Evolutionary conservation across 1,284 basidiomycete genomes (phyloP).

Genomic region (Erythrobasidium hasegawianum): DNA sequence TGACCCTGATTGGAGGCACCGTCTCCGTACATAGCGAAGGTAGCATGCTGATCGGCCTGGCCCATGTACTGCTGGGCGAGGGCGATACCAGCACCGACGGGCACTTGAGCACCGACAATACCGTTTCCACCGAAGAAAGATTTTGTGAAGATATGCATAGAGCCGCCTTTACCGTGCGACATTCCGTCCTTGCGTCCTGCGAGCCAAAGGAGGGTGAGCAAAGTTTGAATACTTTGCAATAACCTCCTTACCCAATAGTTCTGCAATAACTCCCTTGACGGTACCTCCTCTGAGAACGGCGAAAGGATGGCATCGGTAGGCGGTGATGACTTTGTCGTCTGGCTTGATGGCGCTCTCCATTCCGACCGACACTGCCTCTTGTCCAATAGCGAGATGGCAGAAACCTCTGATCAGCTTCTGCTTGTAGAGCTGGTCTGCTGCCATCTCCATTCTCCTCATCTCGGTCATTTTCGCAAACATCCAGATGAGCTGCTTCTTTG

Average conservation of each 20-base stretch:
- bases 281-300: conserved; percentile 90
- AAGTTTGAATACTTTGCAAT: neutral
- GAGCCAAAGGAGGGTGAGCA: neutral
- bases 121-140: conserved; percentile 97
- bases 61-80: conserved; percentile 87
- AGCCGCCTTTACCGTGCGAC: conserved; percentile 96
- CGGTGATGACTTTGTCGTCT: conserved; percentile 89
- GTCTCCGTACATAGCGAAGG: conserved; percentile 95
- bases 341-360: conserved; percentile 80
- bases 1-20: conserved; percentile 99
- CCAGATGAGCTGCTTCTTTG: conserved; percentile 76
- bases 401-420: conserved; percentile 93
- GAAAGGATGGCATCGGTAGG: conserved; percentile 97
- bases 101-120: conserved; percentile 98
- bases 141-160: conserved; percentile 94
- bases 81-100: conserved; percentile 87
- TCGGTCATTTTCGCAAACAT: conserved; percentile 88
- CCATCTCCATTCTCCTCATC: conserved; percentile 90
- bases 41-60: conserved; percentile 59
- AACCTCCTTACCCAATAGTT: conserved; percentile 73
- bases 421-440: conserved; percentile 78
- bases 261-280: conserved; percentile 84
- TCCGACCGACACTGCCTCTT: conserved; percentile 97
- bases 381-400: conserved; percentile 97
- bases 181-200: conserved; percentile 80